Base-by-base conservation (phyloP, 2,329 filamentous ascomycete species). In the Alternaria panax region DNA sequence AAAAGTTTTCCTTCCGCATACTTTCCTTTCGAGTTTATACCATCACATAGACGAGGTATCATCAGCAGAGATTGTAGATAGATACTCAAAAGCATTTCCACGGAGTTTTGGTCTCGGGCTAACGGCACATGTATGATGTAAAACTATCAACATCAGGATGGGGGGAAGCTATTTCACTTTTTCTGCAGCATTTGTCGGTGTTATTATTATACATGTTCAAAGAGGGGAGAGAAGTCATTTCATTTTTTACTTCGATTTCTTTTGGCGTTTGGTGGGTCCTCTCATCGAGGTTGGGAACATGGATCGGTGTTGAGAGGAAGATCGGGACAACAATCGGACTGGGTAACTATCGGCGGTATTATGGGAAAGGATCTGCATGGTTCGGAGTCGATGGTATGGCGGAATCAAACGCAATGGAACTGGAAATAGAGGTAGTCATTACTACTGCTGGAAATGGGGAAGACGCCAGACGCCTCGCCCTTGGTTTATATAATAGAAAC, bases 161-260 rank as follows among this genome's bases (percentile, higher is more conserved):
- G 68, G 68, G 73, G 71, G 71, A 63, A 72, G 68, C 66, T 73
- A 74, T 76, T 77, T 76, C 66, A 66, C 65, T 75, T 78, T 76
- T 75, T 67, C 60, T 22, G 48, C 45, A 53, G 51, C 59, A 32
- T 25, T 25, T 57, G 60, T 45, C 54, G 53, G 48, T 38, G 36
- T 53, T 48, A 43, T 45, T 43, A 1, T 48, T 32, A 25, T 34
- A 18, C 27, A 28, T 28, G 20, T 25, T 16, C 9, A n/a, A 24
- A 48, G 45, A 46, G 28, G 57, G 46, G 52, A 46, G 52, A 46
- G 59, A 34, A 50, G 51, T 59, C 62, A 51, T 56, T 59, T 61
- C 54, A 56, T 41, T 60, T 60, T 61, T 53, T 56, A 46, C 18
- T 56, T 51, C 32, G 54, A 42, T 54, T 30, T 46, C 24, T 54